Conservation (phyloP, 2,329 filamentous ascomycete species). For the Calonectria pseudoreteaudii region DNA sequence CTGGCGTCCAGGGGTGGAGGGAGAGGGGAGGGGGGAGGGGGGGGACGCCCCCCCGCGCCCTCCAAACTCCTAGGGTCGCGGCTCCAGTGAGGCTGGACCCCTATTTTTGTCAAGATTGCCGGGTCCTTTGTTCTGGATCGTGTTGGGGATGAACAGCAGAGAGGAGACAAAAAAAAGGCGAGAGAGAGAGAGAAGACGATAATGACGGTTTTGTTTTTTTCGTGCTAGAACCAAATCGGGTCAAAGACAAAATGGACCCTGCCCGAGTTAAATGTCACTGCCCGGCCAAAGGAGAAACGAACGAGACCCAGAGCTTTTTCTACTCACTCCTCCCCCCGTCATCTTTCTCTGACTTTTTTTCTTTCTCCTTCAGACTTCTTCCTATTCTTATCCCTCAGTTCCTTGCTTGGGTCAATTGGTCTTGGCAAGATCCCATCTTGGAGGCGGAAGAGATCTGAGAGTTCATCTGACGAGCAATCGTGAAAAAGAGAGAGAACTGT, state of each 20-base stretch:
- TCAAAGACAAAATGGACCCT: conserved; percentile 27
- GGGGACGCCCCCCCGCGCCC: neutral
- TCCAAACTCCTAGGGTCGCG: neutral
- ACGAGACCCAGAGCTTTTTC: neutral
- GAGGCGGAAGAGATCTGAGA: neutral
- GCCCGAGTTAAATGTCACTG: conserved; percentile 23
- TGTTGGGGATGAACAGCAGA: conserved; percentile 1
- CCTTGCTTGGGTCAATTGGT: neutral
- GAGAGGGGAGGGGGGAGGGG: no score
- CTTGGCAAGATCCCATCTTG: neutral
- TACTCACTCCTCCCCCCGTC: conserved; percentile 13
- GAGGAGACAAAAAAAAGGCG: neutral
- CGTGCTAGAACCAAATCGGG: conserved; percentile 39
- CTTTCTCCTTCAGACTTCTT: neutral
- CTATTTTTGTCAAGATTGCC: conserved; percentile 28
- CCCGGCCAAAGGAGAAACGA: neutral
- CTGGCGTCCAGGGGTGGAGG: neutral
- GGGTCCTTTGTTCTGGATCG: conserved; percentile 2
- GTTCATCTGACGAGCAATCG: neutral
- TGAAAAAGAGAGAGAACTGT: neutral
- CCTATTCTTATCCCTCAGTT: neutral
- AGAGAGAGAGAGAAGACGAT: neutral
- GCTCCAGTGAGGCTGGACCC: conserved; percentile 36
- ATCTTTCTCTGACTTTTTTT: conserved; percentile 8
- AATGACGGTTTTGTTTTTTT: neutral